Conservation (phyloP, 441 rosid genomes). For the Kokia cookei region DNA sequence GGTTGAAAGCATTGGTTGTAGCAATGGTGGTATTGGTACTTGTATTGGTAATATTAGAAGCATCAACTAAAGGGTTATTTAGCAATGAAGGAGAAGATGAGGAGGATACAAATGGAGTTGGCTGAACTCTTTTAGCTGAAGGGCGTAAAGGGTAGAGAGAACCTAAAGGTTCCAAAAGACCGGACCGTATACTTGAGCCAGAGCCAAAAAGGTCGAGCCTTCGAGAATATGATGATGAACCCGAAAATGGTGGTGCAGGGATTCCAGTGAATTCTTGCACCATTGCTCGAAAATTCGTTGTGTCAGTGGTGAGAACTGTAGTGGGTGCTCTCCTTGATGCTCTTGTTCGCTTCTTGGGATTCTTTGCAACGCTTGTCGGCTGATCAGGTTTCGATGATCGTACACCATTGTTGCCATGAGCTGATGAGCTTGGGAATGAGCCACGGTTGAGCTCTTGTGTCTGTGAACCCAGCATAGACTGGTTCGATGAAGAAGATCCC, state of each 20-base stretch:
- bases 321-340: slow-evolving; percentile 89
- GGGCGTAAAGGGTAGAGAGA: slow-evolving; percentile 52
- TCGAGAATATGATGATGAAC: slow-evolving; percentile 44
- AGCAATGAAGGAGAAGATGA: slow-evolving; percentile 18
- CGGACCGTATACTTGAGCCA: slow-evolving; percentile 28
- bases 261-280: slow-evolving; percentile 94
- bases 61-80: slow-evolving; percentile 6
- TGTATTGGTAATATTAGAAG: slow-evolving; percentile 8
- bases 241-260: slow-evolving; percentile 71
- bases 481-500: slow-evolving; percentile 15
- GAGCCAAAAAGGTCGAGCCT: slow-evolving; percentile 67
- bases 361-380: slow-evolving; percentile 21
- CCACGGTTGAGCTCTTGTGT: slow-evolving; percentile 14
- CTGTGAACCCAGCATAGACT: slow-evolving; percentile 4
- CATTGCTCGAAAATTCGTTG: slow-evolving; percentile 83
- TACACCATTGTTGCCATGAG: slow-evolving; percentile 20
- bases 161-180: slow-evolving; percentile 29
- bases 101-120: slow-evolving; percentile 15
- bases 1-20: slow-evolving; percentile 13
- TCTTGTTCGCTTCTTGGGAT: slow-evolving; percentile 81
- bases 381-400: slow-evolving; percentile 22
- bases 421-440: slow-evolving; percentile 11
- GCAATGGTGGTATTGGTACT: slow-evolving; percentile 9
- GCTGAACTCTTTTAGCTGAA: slow-evolving; percentile 41
- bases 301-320: slow-evolving; percentile 81